Evolutionary conservation across 129 eudicot genomes (phyloP).

Genomic region (Scalesia atractyloides): DNA sequence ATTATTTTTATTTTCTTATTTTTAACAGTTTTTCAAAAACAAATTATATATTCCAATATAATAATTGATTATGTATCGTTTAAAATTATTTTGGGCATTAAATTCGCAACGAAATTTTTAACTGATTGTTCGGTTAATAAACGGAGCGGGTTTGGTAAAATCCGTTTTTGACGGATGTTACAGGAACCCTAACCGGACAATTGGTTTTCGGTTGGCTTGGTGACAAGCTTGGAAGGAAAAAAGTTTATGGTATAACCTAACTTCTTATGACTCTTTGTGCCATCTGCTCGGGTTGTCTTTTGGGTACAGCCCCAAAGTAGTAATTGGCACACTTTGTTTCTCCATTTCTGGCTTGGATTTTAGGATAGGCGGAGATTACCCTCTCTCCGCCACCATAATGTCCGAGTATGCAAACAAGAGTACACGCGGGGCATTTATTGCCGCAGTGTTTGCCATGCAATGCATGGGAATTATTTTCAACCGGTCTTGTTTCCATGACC

Average conservation of each 20-base stretch:
- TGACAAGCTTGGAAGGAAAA: constrained; percentile 29
- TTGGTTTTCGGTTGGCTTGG: constrained; percentile 58
- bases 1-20: no score
- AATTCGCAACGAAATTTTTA: no score
- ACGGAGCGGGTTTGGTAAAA: no score
- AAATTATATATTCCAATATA: no score
- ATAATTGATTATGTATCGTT: no score
- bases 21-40: no score
- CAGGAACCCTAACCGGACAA: constrained; percentile 54
- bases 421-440: constrained; percentile 52
- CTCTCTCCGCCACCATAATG: constrained; percentile 58
- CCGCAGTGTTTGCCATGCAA: constrained; percentile 57
- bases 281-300: constrained; percentile 50
- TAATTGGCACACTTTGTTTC: constrained; percentile 43
- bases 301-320: constrained; percentile 41
- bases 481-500: constrained; percentile 38
- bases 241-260: constrained; percentile 46
- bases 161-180: no score
- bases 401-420: constrained; percentile 46
- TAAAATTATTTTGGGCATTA: no score
- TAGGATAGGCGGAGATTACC: constrained; percentile 67
- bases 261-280: constrained; percentile 55
- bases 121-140: no score
- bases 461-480: constrained; percentile 45
- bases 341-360: constrained; percentile 41